Evolutionary conservation across 352 stramenopile species (phyloP).

Genomic region (Pythium biforme): DNA sequence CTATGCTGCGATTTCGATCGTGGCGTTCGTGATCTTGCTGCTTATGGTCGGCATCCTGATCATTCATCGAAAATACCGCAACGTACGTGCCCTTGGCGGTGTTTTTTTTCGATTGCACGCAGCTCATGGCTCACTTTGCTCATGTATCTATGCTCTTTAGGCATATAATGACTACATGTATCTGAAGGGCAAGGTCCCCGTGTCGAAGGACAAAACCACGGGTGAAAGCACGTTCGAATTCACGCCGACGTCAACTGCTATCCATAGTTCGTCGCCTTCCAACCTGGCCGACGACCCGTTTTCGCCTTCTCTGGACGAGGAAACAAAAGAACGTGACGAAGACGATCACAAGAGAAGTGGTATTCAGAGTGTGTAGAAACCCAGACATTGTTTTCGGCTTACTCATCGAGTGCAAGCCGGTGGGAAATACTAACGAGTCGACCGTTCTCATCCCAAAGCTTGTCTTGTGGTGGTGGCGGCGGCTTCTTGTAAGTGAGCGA

Average conservation of each 20-base stretch:
- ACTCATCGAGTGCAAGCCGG: constrained; percentile 11
- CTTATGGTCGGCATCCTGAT: constrained; percentile 67
- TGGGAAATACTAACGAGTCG: constrained; percentile 26
- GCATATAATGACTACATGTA: constrained; percentile 84
- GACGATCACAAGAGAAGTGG: constrained; percentile 23
- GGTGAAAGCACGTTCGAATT: constrained; percentile 79
- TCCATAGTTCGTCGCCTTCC: constrained; percentile 45
- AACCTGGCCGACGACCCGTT: constrained; percentile 6
- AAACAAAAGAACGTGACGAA: constrained; percentile 28
- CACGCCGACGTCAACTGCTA: constrained; percentile 47
- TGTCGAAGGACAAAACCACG: constrained; percentile 52
- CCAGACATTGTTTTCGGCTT: neutral
- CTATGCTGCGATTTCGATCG: constrained; percentile 61
- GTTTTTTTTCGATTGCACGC: too few species aligned
- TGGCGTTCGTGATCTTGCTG: constrained; percentile 63
- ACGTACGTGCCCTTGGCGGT: too few species aligned
- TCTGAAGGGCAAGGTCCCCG: constrained; percentile 72
- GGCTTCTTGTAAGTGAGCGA: constrained; percentile 10
- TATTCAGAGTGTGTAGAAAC: constrained; percentile 24
- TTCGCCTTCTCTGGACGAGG: constrained; percentile 21
- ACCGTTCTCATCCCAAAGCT: constrained; percentile 60
- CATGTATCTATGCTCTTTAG: constrained; percentile 13
- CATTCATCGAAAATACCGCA: constrained; percentile 77
- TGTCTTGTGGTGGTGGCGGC: constrained; percentile 12
- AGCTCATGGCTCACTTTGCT: neutral